Evolutionary conservation across 2,329 filamentous ascomycete species (phyloP), one percentile per base, ranked within the genome.

Genomic region (Dichotomopilus funicola): DNA sequence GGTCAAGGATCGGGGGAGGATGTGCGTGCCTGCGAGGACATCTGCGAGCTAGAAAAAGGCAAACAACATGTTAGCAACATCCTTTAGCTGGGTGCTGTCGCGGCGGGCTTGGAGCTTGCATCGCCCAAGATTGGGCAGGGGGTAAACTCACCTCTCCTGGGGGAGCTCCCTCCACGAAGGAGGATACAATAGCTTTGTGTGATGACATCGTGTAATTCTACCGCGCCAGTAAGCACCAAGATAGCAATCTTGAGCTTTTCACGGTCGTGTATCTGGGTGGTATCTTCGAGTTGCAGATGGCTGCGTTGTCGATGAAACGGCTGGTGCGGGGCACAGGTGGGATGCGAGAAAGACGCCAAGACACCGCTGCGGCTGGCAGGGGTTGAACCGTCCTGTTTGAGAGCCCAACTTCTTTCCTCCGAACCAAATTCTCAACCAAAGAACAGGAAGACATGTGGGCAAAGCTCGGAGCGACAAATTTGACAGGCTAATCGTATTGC

Each of bases 81-180:
- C 10, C 13, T 13, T n/a, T 38, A 12, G 13, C 40, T 38, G 49
- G 13, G 12, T 11, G 37, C 19, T 19, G 9, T n/a, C 13, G 8
- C 7, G n/a, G n/a, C 3, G 19, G 8, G 10, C 13, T 37, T n/a
- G 9, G 37, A 12, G 12, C 11, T 35, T n/a, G 48, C 36, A 31
- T 4, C 27, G 31, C 19, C 19, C 19, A 27, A 12, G 5, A 46
- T 48, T 43, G 54, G 59, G 61, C 62, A 71, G 27, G 11, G 11
- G 44, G 40, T 8, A 8, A 13, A 49, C 75, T 66, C 82, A 96
- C 92, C 87, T 99, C 94, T 78, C 94, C 94, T 27, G 94, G 94
- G 48, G 94, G 94, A 66, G 94, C 91, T 68, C 90, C 89, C 76
- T 95, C 86, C 62, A 99, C 86, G 72, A 97, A 99, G 51, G 91